Percentiles rank a stretch among this genome's conserved stretches.
These are phyloP conservation scores for Alternaria gaisen DNA, from an alignment of 2,329 filamentous ascomycete genomes.

Conservation along the genomic window DNA sequence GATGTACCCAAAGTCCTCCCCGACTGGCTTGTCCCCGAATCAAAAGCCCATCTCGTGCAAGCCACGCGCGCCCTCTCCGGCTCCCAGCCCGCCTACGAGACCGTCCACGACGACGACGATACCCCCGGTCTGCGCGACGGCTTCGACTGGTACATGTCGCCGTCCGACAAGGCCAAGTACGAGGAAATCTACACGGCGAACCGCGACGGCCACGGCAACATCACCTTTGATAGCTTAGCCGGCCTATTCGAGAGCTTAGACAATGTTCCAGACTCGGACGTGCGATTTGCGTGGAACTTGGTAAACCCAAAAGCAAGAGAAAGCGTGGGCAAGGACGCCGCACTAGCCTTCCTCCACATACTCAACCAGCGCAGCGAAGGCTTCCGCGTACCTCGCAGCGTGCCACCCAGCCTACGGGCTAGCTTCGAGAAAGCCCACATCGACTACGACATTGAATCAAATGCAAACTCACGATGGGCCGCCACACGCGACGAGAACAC, in stretches of 20 bases:
- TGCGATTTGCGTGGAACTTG: slow-evolving; percentile 94
- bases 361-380: slow-evolving; percentile 96
- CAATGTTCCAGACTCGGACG: slow-evolving; percentile 77
- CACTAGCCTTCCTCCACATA: slow-evolving; percentile 93
- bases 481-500: slow-evolving; percentile 81
- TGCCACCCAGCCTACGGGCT: slow-evolving; percentile 88
- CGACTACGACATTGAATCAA: slow-evolving; percentile 89
- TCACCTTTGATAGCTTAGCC: slow-evolving; percentile 76
- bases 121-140: slow-evolving; percentile 88
- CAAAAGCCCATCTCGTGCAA: slow-evolving; percentile 58
- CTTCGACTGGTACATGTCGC: slow-evolving; percentile 99
- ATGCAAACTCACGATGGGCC: slow-evolving; percentile 80
- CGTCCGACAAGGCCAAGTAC: slow-evolving; percentile 89
- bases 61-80: slow-evolving; percentile 68
- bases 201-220: slow-evolving; percentile 83
- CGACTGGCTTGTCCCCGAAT: slow-evolving; percentile 97
- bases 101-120: slow-evolving; percentile 80
- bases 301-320: slow-evolving; percentile 88
- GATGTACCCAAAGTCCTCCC: slow-evolving; percentile 88
- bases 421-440: slow-evolving; percentile 97
- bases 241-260: slow-evolving; percentile 78
- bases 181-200: slow-evolving; percentile 97
- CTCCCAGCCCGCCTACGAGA: slow-evolving; percentile 83
- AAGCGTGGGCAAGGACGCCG: slow-evolving; percentile 92
- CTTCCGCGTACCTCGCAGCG: slow-evolving; percentile 88